Percentiles rank a stretch among this genome's conserved stretches.
phyloP scores from a whole-genome alignment of 2,329 filamentous ascomycete genomes.

The Colletotrichum somersetense region DNA sequence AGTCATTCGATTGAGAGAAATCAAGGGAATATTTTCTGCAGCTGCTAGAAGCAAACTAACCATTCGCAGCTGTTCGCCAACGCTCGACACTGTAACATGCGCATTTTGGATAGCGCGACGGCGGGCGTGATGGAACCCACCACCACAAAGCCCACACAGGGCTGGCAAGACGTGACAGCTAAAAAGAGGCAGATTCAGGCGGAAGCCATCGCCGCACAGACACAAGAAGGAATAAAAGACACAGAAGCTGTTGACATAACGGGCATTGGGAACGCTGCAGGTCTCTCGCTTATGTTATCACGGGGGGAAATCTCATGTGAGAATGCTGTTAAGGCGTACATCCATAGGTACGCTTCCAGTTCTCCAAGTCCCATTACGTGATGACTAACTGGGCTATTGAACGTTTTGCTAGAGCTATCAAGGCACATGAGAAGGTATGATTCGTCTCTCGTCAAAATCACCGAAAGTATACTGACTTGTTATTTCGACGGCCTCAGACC shows the following conservation, averaged over 20 bases:
- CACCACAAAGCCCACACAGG: not conserved
- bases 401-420: not conserved
- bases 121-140: constrained; percentile 1
- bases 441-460: not conserved
- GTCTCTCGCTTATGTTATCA: constrained; percentile 2
- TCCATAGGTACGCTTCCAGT: constrained; percentile 4
- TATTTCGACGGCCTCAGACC: not conserved
- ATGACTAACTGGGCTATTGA: too few relatives aligned
- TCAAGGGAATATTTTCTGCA: not conserved
- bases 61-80: not conserved
- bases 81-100: not conserved
- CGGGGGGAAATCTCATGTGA: constrained; percentile 1
- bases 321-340: constrained; percentile 14
- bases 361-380: not conserved
- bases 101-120: too few relatives aligned
- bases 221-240: not conserved
- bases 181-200: constrained; percentile 15
- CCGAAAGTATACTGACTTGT: not conserved
- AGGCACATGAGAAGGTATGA: constrained; percentile 3
- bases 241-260: not conserved
- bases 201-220: not conserved
- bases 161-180: constrained; percentile 14
- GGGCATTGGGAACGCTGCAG: not conserved
- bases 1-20: not conserved
- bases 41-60: not conserved